Conservation (phyloP, 169 alveolate genomes). For the Eimeria nieschulzi region DNA sequence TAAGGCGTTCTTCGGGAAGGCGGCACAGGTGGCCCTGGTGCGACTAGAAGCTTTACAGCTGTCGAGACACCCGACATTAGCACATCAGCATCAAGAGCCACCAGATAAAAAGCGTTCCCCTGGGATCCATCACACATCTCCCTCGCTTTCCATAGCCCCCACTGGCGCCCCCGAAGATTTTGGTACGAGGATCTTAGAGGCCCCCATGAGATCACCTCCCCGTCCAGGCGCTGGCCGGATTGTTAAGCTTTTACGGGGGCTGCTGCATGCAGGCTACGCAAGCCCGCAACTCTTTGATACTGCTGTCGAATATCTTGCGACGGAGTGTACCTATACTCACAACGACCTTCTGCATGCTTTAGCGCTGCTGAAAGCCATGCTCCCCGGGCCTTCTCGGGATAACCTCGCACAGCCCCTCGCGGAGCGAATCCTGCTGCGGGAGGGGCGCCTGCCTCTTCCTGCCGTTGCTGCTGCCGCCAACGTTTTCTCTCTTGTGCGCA, state of each 20-base stretch:
- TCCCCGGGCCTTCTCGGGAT: not conserved
- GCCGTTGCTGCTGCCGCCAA: not conserved
- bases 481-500: not conserved
- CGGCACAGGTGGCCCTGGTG: not conserved
- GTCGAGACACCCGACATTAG: too few species aligned
- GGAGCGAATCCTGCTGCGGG: not conserved
- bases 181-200: not conserved
- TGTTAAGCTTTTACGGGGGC: not conserved
- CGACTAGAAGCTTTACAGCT: not conserved
- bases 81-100: too few species aligned
- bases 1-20: not conserved
- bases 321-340: not conserved
- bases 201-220: not conserved
- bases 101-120: too few species aligned
- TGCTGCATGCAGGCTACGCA: not conserved
- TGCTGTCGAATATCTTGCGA: not conserved
- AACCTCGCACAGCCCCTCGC: not conserved
- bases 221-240: not conserved
- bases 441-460: not conserved
- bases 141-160: not conserved
- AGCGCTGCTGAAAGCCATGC: constrained; percentile 4
- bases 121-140: too few species aligned
- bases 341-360: not conserved
- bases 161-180: not conserved
- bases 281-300: not conserved